phyloP scores from a whole-genome alignment of 345 rosid species.

The Salix caprea region DNA sequence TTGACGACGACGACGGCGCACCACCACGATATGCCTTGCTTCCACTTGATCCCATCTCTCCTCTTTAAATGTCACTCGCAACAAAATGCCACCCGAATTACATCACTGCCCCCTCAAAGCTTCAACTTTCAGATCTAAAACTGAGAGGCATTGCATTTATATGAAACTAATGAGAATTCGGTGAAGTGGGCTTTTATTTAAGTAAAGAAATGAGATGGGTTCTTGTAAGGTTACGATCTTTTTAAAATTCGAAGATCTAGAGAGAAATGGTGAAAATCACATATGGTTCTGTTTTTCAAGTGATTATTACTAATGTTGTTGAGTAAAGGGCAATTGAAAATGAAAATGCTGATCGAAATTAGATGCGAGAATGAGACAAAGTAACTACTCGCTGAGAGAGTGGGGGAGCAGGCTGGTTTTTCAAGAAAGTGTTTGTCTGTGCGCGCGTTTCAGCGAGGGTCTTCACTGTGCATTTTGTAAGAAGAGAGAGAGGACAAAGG shows the following conservation, averaged over 20 bases:
- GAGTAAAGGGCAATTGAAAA: neutral
- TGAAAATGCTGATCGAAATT: neutral
- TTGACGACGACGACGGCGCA: constrained; percentile 20
- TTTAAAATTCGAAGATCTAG: neutral
- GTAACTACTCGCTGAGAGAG: constrained; percentile 16
- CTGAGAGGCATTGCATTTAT: neutral
- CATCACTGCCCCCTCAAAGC: neutral
- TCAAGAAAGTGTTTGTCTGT: neutral
- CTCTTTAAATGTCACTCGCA: neutral
- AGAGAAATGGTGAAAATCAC: neutral
- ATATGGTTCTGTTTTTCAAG: neutral
- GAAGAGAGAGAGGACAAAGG: neutral
- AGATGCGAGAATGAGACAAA: constrained; percentile 22
- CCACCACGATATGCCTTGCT: constrained; percentile 50
- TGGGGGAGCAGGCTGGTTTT: neutral
- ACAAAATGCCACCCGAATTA: constrained; percentile 12
- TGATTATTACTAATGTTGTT: neutral
- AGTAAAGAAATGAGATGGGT: neutral
- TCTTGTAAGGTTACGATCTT: neutral
- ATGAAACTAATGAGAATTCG: neutral
- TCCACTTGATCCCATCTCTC: constrained; percentile 70
- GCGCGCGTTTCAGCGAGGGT: neutral
- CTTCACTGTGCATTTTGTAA: neutral
- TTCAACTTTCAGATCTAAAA: neutral
- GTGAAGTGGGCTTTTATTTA: neutral